Evolutionary conservation across 2,329 filamentous ascomycete genomes (phyloP).

Genomic region (Epichloe scottii): DNA sequence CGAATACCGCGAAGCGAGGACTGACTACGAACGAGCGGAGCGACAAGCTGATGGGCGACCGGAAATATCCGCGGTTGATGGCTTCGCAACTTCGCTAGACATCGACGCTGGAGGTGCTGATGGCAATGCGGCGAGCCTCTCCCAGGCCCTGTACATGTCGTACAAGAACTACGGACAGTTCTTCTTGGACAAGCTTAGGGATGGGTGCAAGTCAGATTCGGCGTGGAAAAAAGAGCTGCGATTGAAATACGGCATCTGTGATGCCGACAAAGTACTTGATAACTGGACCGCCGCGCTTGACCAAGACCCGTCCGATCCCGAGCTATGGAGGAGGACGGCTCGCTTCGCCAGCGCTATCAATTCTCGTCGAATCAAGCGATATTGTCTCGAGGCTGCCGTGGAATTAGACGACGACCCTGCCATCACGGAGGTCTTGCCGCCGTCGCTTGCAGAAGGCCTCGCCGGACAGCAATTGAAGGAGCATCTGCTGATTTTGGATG

Average conservation of each 20-base stretch:
- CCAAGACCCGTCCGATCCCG: conserved; percentile 54
- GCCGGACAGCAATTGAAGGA: conserved; percentile 50
- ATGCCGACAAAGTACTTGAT: conserved; percentile 35
- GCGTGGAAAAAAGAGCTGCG: conserved; percentile 24
- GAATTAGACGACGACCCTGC: conserved; percentile 56
- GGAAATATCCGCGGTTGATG: conserved; percentile 26
- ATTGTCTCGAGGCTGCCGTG: conserved; percentile 53
- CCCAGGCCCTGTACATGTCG: conserved; percentile 82
- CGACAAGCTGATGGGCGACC: conserved; percentile 37
- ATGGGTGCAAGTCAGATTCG: conserved; percentile 34
- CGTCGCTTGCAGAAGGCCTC: conserved; percentile 49
- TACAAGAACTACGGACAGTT: conserved; percentile 96
- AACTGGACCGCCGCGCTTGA: conserved; percentile 48
- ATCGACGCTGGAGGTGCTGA: conserved; percentile 52
- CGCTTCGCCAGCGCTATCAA: conserved; percentile 46
- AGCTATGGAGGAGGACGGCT: conserved; percentile 49
- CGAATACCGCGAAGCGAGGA: conserved; percentile 73
- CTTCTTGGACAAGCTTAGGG: conserved; percentile 51
- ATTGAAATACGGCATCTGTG: conserved; percentile 18
- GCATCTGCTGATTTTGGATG: conserved; percentile 38
- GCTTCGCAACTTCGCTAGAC: conserved; percentile 39
- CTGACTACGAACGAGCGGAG: conserved; percentile 68
- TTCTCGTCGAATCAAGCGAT: conserved; percentile 44
- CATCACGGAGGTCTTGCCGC: conserved; percentile 47
- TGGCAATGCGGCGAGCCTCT: conserved; percentile 64